A percentile compares a stretch with the other conserved stretches of the same genome.
These are phyloP conservation scores for Aurinia saxatilis DNA, from an alignment of 345 rosid genomes.

Conservation along the genomic window DNA sequence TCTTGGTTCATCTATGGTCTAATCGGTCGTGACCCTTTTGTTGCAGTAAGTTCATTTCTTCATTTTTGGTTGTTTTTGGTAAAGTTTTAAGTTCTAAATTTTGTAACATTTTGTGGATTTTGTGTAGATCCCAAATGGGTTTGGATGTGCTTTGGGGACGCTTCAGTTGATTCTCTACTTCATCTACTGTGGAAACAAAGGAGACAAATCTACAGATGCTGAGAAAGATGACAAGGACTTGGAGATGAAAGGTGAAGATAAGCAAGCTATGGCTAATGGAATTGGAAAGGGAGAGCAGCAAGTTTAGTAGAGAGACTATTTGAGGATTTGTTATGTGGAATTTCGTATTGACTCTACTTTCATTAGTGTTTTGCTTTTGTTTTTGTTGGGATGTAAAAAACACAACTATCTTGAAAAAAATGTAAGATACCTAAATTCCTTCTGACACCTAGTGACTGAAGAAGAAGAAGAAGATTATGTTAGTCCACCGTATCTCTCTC, in stretches of 20 bases:
- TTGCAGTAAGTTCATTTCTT: slow-evolving; percentile 49
- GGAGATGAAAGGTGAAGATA: slow-evolving; percentile 34
- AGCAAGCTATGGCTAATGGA: slow-evolving; percentile 27
- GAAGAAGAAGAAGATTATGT: background rate
- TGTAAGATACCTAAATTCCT: background rate
- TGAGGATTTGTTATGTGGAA: background rate
- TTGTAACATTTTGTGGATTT: background rate
- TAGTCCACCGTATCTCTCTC: no score
- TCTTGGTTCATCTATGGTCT: slow-evolving; percentile 91
- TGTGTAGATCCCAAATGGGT: slow-evolving; percentile 82
- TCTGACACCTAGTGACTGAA: background rate
- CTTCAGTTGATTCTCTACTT: slow-evolving; percentile 68
- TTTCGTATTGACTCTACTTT: slow-evolving; percentile 10
- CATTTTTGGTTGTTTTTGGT: background rate
- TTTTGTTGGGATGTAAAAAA: slow-evolving; percentile 11
- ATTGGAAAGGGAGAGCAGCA: slow-evolving; percentile 31
- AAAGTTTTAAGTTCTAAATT: background rate
- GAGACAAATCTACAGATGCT: slow-evolving; percentile 17
- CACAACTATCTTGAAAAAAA: background rate
- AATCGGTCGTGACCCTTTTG: slow-evolving; percentile 76
- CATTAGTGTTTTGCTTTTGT: slow-evolving; percentile 14
- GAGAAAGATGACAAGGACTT: slow-evolving; percentile 20
- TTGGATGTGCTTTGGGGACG: slow-evolving; percentile 74
- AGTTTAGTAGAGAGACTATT: slow-evolving; percentile 19
- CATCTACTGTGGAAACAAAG: slow-evolving; percentile 60